A percentile compares a stretch with the other conserved stretches of the same genome.
These are phyloP conservation scores for Licmophora abbreviata DNA, from an alignment of 108 stramenopile species.

Conservation along the genomic window DNA sequence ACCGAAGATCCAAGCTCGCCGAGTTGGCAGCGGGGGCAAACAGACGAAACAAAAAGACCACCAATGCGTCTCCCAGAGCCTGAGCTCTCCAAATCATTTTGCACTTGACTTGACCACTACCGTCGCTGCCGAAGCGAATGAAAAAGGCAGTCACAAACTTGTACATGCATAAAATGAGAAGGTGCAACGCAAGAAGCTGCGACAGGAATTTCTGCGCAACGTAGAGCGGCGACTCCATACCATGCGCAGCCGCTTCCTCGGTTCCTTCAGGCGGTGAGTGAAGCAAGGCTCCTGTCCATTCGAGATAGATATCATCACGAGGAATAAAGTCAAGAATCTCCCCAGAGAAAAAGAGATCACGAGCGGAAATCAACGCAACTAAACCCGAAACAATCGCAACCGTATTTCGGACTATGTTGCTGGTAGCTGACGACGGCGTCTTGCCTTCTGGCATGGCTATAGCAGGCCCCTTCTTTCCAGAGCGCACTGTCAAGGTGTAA, in stretches of 20 bases:
- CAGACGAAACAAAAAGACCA: constrained; percentile 61
- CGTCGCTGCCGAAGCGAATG: constrained; percentile 52
- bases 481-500: constrained; percentile 24
- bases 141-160: constrained; percentile 52
- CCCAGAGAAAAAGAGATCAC: constrained; percentile 78
- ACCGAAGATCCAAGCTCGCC: constrained; percentile 80
- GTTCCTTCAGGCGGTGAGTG: constrained; percentile 82
- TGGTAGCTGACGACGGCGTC: constrained; percentile 49
- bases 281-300: constrained; percentile 78
- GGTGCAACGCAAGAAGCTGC: constrained; percentile 56
- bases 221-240: constrained; percentile 55
- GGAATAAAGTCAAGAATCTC: constrained; percentile 60
- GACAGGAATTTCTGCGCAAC: constrained; percentile 75
- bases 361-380: constrained; percentile 44
- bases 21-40: constrained; percentile 59
- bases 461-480: constrained; percentile 26
- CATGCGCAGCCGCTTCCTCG: constrained; percentile 58
- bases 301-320: constrained; percentile 83
- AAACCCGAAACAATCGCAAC: constrained; percentile 48
- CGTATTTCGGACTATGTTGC: constrained; percentile 66
- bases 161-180: constrained; percentile 49
- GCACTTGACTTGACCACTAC: constrained; percentile 53
- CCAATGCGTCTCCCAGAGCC: constrained; percentile 40
- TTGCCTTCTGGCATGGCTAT: constrained; percentile 39
- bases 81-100: constrained; percentile 78